Evolutionary conservation across 2,329 filamentous ascomycete genomes (phyloP).

Genomic region (Macrophomina tecta): DNA sequence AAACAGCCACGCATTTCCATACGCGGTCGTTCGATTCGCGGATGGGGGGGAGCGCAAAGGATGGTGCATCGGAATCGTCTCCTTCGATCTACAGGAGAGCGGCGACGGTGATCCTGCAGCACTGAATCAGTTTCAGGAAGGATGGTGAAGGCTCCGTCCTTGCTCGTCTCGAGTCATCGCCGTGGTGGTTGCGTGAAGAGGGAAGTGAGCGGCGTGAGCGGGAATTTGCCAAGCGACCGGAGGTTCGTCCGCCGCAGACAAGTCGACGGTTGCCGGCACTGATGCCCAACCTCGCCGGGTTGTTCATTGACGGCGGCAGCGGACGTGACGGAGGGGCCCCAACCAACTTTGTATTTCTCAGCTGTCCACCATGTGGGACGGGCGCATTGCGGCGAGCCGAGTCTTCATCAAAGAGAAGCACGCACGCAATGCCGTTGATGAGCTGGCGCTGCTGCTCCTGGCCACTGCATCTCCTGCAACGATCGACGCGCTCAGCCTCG

Average conservation of each 20-base stretch:
- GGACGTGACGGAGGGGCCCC: neutral
- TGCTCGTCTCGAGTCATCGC: constrained; percentile 3
- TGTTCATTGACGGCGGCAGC: constrained; percentile 4
- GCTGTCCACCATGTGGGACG: constrained; percentile 17
- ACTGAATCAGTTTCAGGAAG: constrained; percentile 18
- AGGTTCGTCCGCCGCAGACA: neutral
- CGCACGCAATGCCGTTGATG: constrained; percentile 17
- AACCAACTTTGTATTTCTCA: constrained; percentile 3
- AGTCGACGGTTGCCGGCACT: neutral
- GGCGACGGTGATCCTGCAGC: constrained; percentile 16
- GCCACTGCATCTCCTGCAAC: constrained; percentile 1
- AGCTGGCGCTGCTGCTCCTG: constrained; percentile 8
- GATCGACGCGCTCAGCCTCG: constrained; percentile 11
- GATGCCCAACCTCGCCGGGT: constrained; percentile 24
- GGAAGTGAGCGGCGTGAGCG: constrained; percentile 19
- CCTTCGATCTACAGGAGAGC: constrained; percentile 10
- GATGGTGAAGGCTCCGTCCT: neutral
- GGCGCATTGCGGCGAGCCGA: constrained; percentile 14
- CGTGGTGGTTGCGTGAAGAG: neutral
- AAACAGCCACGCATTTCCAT: constrained; percentile 14
- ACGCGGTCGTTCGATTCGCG: constrained; percentile 6
- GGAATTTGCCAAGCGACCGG: constrained; percentile 16
- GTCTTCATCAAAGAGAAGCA: constrained; percentile 18
- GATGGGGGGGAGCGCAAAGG: neutral
- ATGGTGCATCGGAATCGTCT: constrained; percentile 8